Base-by-base conservation (phyloP, 805 yeast species). In the Monosporozyma unispora region DNA sequence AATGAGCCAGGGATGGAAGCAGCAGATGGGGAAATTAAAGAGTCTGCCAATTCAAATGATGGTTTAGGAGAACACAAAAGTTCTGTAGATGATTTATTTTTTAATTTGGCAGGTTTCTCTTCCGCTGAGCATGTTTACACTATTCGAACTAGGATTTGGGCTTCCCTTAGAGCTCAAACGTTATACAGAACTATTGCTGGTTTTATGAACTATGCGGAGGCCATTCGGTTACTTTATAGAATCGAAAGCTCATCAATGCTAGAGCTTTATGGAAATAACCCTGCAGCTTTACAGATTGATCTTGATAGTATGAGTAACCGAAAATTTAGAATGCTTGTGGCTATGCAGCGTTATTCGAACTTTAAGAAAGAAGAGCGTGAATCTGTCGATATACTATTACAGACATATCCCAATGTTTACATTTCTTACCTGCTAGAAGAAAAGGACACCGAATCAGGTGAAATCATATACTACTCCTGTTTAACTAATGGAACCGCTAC, bases 141-240 rank as follows among this genome's bases (percentile, higher is more conserved):
- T 2, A 61, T 84, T 53, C 70, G 95, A 62, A 87, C 96, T 0
- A 73, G 96, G 59, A 75, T 87, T 2, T 88, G 96, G 96, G 86
- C 95, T 0, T 86, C 96, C 0, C 67, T 85, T 48, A 73, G 96
- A 58, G 78, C 87, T 2, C 96, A 88, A 61, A 88, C 96, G 0
- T 70, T 88, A 48, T 89, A 82, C 60, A 71, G 96, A 38, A 88
- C 96, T 0, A 73, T 87, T 2, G 79, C 90, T 0, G 96, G 96
- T 0, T 87, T 89, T 60, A 78, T 78, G 78, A 87, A 87, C 61
- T 88, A 88, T 61, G 71, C 77, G 12, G 75, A 75, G 35, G 96
- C 96, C 0, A 75, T 89, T 28, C 81, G 81, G 54, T 68, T 87
- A 23, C 70, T 88, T 6, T 80, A 80, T 57, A 69, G 82, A 42